A percentile compares a stretch with the other conserved stretches of the same genome.
Conservation (phyloP, 129 eudicot species). For the Dittrichia graveolens region DNA sequence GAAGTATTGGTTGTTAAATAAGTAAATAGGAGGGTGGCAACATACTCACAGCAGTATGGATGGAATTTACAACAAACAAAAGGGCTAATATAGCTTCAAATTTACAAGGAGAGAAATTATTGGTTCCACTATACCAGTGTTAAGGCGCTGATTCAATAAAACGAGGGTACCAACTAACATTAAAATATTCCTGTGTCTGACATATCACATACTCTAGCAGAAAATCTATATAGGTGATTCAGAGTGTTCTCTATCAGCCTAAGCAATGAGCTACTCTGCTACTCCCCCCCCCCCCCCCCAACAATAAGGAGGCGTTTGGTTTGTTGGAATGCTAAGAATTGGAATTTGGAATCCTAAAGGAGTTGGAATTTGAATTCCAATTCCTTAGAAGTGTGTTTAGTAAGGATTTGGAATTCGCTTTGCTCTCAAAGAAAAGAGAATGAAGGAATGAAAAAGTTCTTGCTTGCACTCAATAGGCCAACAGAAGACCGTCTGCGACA, state of each 20-base stretch:
- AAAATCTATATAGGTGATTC: constrained; percentile 8
- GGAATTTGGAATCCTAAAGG: no score
- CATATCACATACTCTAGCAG: background rate
- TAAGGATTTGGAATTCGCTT: no score
- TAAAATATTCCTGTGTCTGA: background rate
- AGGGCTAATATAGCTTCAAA: background rate
- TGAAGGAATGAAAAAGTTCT: no score
- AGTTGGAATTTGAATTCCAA: no score
- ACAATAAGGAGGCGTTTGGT: no score
- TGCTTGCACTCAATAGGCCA: no score
- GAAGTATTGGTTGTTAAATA: background rate
- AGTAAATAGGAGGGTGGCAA: background rate
- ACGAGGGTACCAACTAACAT: background rate
- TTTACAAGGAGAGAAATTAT: background rate
- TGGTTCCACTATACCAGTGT: background rate
- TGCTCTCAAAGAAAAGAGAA: no score
- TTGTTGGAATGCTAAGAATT: no score
- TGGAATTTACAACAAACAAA: background rate
- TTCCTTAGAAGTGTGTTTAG: no score
- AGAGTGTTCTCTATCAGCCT: background rate
- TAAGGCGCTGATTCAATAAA: background rate
- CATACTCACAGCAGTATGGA: background rate
- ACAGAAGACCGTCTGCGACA: no score
- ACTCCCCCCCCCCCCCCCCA: no score
- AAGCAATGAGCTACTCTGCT: no score